Percentiles rank a stretch among this genome's conserved stretches.
These are phyloP conservation scores for Penicillium sp. DNA, from an alignment of 2,329 filamentous ascomycete species.

Conservation along the genomic window DNA sequence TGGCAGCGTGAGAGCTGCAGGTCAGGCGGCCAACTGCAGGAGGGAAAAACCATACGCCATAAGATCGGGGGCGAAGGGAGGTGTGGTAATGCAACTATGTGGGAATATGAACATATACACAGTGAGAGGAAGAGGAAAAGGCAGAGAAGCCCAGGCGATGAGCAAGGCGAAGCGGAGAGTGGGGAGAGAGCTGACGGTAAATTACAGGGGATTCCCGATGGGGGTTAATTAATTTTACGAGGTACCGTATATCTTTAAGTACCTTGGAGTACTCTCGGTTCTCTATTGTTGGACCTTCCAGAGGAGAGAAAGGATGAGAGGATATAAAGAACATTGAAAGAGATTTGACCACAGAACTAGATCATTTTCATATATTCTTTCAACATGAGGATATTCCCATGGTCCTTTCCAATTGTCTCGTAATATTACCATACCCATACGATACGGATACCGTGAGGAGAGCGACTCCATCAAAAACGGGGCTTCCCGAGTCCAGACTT, in stretches of 20 bases:
- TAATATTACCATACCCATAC: neutral
- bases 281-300: no score
- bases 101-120: slow-evolving; percentile 8
- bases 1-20: slow-evolving; percentile 41
- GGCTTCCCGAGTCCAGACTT: slow-evolving; percentile 22
- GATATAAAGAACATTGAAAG: neutral
- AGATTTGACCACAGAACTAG: no score
- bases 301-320: no score
- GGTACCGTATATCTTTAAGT: neutral
- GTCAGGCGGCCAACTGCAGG: slow-evolving; percentile 39
- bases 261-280: neutral
- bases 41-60: slow-evolving; percentile 35
- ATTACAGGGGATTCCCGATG: slow-evolving; percentile 24
- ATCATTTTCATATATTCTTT: no score
- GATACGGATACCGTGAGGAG: slow-evolving; percentile 8
- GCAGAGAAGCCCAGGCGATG: slow-evolving; percentile 11
- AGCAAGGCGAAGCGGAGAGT: slow-evolving; percentile 28
- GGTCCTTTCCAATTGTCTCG: no score
- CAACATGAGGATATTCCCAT: no score
- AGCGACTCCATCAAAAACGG: slow-evolving; percentile 11
- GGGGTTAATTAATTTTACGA: neutral
- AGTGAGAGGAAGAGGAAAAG: slow-evolving; percentile 13
- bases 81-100: neutral
- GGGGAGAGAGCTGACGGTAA: slow-evolving; percentile 28
- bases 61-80: slow-evolving; percentile 23